Percentiles rank a stretch among this genome's conserved stretches.
phyloP scores from a whole-genome alignment of 768 basidiomycete genomes.

The Mycena epipterygia region DNA sequence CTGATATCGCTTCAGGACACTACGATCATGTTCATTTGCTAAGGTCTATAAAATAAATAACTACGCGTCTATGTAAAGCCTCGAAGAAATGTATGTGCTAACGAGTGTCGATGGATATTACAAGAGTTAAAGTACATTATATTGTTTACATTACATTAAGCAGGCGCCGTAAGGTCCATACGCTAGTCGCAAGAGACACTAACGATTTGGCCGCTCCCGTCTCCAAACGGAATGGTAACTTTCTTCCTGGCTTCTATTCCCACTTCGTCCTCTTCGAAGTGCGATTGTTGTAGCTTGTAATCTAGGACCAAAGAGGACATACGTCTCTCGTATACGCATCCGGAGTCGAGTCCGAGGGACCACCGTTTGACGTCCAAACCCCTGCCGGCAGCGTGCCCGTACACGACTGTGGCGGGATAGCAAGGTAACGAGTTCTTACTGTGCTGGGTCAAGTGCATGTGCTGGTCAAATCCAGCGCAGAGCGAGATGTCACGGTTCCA shows the following conservation, averaged over 20 bases:
- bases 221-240: slow-evolving; percentile 67
- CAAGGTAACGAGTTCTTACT: slow-evolving; percentile 62
- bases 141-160: slow-evolving; percentile 17
- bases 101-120: too few species aligned
- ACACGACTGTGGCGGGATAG: slow-evolving; percentile 83
- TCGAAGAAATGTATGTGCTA: neutral
- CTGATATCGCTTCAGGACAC: slow-evolving; percentile 43
- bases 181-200: slow-evolving; percentile 62
- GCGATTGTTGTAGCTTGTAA: neutral
- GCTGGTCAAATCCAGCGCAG: slow-evolving; percentile 65
- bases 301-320: slow-evolving; percentile 24
- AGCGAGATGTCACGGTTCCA: slow-evolving; percentile 78
- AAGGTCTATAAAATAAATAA: neutral
- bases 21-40: slow-evolving; percentile 47
- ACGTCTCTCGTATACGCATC: slow-evolving; percentile 66
- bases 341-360: slow-evolving; percentile 89
- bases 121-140: neutral
- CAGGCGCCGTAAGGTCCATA: neutral
- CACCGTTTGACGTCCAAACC: slow-evolving; percentile 88
- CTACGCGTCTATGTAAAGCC: neutral
- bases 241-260: slow-evolving; percentile 37
- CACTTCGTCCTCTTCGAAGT: slow-evolving; percentile 27
- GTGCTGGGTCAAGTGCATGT: slow-evolving; percentile 33
- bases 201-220: slow-evolving; percentile 64
- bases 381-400: slow-evolving; percentile 87